Percentiles rank a stretch among this genome's conserved stretches.
Evolutionary conservation across 73 alveolate genomes (phyloP).

Genomic region (Strombidium stylifer): DNA sequence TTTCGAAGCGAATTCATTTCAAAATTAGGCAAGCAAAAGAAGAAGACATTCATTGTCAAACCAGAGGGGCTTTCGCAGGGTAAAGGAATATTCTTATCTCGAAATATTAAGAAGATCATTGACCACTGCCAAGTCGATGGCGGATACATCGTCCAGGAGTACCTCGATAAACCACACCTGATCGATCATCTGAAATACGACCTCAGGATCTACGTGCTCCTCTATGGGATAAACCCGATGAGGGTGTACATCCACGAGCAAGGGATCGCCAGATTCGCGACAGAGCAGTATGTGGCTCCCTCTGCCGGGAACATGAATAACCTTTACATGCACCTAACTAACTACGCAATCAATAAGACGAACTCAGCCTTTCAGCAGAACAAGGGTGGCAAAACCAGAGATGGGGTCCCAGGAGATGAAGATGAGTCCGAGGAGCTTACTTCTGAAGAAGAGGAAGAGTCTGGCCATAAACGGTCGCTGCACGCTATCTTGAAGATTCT

Average conservation of each 20-base stretch:
- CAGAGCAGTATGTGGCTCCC: conserved; percentile 72
- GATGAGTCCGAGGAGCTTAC: too few species aligned
- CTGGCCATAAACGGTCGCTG: conserved; percentile 64
- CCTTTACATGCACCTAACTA: conserved; percentile 76
- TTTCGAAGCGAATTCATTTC: conserved; percentile 55
- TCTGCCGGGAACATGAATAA: conserved; percentile 29
- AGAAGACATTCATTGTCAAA: conserved; percentile 69
- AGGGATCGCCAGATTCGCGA: conserved; percentile 88
- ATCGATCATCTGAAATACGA: conserved; percentile 78
- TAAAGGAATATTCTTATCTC: conserved; percentile 53
- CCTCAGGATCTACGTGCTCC: conserved; percentile 80
- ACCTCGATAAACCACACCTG: conserved; percentile 72
- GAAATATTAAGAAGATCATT: conserved; percentile 34
- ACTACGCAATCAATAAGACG: conserved; percentile 76
- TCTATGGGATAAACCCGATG: conserved; percentile 75
- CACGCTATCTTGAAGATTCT: conserved; percentile 28
- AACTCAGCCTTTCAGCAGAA: conserved; percentile 53
- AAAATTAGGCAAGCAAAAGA: conserved; percentile 4
- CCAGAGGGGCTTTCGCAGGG: conserved; percentile 79
- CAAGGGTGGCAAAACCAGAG: too few species aligned
- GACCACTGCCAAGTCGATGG: conserved; percentile 19
- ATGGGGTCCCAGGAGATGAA: too few species aligned
- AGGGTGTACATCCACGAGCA: conserved; percentile 70
- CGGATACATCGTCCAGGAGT: conserved; percentile 64
- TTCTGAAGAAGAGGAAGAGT: conserved; percentile 52